Evolutionary conservation across 306 rosid genomes (phyloP).

Genomic region (Casuarina cunninghamiana): DNA sequence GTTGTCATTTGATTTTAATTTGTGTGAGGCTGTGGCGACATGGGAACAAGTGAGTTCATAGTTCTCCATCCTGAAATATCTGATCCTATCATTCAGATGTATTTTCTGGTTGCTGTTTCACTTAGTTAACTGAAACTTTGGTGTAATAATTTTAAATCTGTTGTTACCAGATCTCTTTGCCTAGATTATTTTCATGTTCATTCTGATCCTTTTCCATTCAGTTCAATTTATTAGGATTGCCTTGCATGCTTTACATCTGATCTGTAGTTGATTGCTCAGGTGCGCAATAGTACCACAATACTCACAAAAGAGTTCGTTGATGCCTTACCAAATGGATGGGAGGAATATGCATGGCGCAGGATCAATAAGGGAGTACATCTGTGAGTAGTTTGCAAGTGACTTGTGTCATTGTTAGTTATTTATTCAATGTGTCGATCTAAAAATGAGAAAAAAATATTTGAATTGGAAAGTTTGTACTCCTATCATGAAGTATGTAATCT

Average conservation of each 20-base stretch:
- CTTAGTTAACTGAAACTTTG: not conserved
- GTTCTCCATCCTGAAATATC: conserved; percentile 9
- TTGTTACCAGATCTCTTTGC: not conserved
- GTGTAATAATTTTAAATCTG: not conserved
- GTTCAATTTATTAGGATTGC: conserved; percentile 15
- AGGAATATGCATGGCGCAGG: conserved; percentile 97
- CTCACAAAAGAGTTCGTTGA: conserved; percentile 91
- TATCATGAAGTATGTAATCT: not conserved
- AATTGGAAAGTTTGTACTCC: not conserved
- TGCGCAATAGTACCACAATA: conserved; percentile 92
- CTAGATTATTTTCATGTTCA: conserved; percentile 10
- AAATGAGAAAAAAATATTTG: not conserved
- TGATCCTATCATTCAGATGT: conserved; percentile 7
- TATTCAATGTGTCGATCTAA: not conserved
- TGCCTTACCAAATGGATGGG: conserved; percentile 97
- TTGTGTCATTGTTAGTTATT: conserved; percentile 9
- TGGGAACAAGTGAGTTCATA: conserved; percentile 83
- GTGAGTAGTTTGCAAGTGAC: conserved; percentile 51
- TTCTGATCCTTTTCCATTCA: not conserved
- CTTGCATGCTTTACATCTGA: conserved; percentile 44
- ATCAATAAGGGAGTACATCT: conserved; percentile 85
- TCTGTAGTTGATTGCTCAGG: conserved; percentile 68
- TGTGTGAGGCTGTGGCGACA: conserved; percentile 92
- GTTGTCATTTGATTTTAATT: conserved; percentile 74
- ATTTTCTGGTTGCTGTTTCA: conserved; percentile 14